phyloP scores from a whole-genome alignment of 1,284 basidiomycete genomes.

The Hortiboletus rubellus region DNA sequence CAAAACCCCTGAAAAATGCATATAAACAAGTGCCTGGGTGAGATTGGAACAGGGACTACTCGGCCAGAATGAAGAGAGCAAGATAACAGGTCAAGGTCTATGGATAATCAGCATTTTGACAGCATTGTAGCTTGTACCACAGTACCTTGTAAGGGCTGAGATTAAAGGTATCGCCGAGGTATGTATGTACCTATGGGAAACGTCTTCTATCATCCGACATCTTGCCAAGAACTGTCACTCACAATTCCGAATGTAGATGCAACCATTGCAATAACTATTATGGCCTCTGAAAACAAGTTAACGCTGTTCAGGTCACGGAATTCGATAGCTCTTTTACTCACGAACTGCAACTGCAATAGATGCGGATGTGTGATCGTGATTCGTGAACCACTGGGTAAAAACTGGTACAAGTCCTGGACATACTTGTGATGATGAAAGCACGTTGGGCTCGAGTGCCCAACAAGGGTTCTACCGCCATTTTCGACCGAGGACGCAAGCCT shows the following conservation, averaged over 20 bases:
- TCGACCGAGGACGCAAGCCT: constrained; percentile 18
- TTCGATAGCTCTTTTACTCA: constrained; percentile 33
- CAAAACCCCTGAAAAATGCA: constrained; percentile 56
- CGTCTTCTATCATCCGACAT: neutral
- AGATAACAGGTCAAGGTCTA: constrained; percentile 84
- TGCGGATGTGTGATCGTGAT: constrained; percentile 9
- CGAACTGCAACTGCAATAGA: constrained; percentile 43
- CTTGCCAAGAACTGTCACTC: constrained; percentile 14
- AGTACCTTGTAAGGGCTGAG: constrained; percentile 53
- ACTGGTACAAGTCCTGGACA: constrained; percentile 23
- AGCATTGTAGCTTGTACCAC: neutral
- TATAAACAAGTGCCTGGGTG: neutral
- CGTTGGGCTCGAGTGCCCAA: constrained; percentile 65
- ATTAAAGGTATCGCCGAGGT: constrained; percentile 45
- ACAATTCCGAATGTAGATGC: constrained; percentile 54
- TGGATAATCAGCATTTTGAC: constrained; percentile 11
- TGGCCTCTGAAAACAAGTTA: constrained; percentile 42
- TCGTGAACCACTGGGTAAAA: constrained; percentile 7
- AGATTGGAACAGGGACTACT: constrained; percentile 45
- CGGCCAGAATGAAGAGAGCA: constrained; percentile 76
- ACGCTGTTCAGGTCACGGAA: neutral
- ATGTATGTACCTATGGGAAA: constrained; percentile 49
- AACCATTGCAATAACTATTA: constrained; percentile 55
- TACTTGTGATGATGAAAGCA: constrained; percentile 65
- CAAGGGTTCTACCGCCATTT: constrained; percentile 66